Percentiles rank a stretch among this genome's conserved stretches.
These are phyloP conservation scores for Leptographium galeiforme DNA, from an alignment of 2,329 filamentous ascomycete genomes.

Conservation along the genomic window DNA sequence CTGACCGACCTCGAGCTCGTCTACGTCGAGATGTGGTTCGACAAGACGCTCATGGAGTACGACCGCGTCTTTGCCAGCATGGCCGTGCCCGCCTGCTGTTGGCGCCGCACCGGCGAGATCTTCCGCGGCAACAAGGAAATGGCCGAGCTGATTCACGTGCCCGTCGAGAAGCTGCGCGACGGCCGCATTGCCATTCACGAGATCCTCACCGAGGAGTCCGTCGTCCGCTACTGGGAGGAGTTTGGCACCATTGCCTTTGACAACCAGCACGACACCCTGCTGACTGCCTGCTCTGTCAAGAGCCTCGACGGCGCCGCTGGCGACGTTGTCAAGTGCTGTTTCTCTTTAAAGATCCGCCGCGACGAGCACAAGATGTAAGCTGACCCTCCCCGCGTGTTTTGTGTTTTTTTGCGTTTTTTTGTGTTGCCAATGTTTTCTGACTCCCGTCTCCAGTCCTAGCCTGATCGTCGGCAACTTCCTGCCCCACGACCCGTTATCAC, in stretches of 20 bases:
- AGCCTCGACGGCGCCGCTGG: slow-evolving; percentile 58
- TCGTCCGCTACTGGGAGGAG: slow-evolving; percentile 98
- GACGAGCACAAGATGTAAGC: slow-evolving; percentile 93
- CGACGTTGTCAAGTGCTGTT: slow-evolving; percentile 79
- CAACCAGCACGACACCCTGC: slow-evolving; percentile 78
- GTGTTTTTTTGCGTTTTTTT: no score
- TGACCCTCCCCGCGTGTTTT: no score
- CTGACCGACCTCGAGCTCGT: slow-evolving; percentile 90
- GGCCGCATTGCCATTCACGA: slow-evolving; percentile 92
- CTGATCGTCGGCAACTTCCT: slow-evolving; percentile 95
- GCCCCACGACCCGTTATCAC: slow-evolving; percentile 53
- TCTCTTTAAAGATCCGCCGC: slow-evolving; percentile 90
- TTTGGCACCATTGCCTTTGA: slow-evolving; percentile 98
- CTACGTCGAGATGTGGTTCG: slow-evolving; percentile 98
- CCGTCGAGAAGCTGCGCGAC: slow-evolving; percentile 79
- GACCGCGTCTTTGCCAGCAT: slow-evolving; percentile 97
- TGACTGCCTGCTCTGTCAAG: slow-evolving; percentile 87
- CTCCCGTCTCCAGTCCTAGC: slow-evolving; percentile 55
- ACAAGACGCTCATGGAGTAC: slow-evolving; percentile 91
- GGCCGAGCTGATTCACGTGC: slow-evolving; percentile 89
- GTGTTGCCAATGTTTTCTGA: neutral
- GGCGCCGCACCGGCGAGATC: slow-evolving; percentile 92
- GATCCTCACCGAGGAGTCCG: slow-evolving; percentile 85
- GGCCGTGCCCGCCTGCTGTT: slow-evolving; percentile 96
- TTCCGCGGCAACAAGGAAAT: slow-evolving; percentile 97